These are phyloP conservation scores for Exophiala sideris DNA, from an alignment of 2,329 filamentous ascomycete species.

Conservation along the genomic window DNA sequence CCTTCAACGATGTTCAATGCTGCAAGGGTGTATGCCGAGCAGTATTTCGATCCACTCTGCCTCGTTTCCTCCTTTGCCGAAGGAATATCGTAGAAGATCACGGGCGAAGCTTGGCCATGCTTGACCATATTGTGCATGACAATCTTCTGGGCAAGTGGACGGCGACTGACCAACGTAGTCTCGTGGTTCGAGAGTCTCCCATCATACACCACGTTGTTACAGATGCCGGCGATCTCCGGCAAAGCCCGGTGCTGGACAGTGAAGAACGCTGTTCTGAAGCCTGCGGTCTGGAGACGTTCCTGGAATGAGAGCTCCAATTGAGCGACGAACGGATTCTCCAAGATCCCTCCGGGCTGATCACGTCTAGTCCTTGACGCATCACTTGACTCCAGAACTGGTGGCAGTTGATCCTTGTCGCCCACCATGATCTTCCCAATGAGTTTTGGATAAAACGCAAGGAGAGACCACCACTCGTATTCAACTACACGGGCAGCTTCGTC, in stretches of 20 bases:
- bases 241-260: conserved; percentile 7
- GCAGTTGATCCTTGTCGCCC: neutral
- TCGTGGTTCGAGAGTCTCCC: neutral
- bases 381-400: neutral
- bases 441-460: conserved; percentile 1
- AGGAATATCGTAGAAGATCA: conserved; percentile 4
- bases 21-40: neutral
- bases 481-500: conserved; percentile 9
- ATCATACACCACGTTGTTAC: conserved; percentile 7
- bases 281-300: conserved; percentile 1
- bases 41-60: neutral
- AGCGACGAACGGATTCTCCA: neutral
- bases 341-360: neutral
- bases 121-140: neutral
- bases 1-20: conserved; percentile 4
- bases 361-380: neutral
- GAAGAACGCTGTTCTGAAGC: conserved; percentile 7
- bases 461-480: conserved; percentile 12
- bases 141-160: neutral
- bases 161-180: neutral
- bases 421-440: conserved; percentile 5
- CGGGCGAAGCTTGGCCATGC: neutral
- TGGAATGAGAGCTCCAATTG: conserved; percentile 5
- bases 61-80: neutral
- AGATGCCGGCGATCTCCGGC: conserved; percentile 6